phyloP scores from a whole-genome alignment of 148 eudicot species.

The Rhododendron simsii region DNA sequence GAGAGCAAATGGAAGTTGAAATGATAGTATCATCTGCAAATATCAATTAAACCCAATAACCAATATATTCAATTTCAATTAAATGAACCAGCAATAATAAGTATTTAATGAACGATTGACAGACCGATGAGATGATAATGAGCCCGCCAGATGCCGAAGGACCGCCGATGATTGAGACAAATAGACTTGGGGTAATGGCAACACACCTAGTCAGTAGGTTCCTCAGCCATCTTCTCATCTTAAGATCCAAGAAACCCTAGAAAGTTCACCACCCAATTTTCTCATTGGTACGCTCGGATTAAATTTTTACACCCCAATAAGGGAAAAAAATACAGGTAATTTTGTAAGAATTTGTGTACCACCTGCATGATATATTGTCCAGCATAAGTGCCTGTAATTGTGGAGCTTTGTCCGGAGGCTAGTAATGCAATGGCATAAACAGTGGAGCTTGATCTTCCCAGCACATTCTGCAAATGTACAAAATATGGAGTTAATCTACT shows the following conservation, averaged over 20 bases:
- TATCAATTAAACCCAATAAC: not conserved
- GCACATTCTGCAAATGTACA: constrained; percentile 43
- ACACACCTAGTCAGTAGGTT: constrained; percentile 71
- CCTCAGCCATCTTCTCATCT: constrained; percentile 77
- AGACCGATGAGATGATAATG: constrained; percentile 86
- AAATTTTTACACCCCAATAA: not conserved
- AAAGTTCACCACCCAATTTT: not conserved
- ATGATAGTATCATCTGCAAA: constrained; percentile 83
- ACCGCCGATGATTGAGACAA: constrained; percentile 77
- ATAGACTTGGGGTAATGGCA: constrained; percentile 82
- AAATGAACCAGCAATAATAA: not conserved
- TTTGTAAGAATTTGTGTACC: not conserved
- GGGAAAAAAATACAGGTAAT: not conserved
- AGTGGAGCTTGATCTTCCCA: constrained; percentile 66
- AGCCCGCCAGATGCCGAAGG: constrained; percentile 71
- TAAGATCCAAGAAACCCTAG: constrained; percentile 85
- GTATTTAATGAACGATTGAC: not conserved
- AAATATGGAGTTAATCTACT: not conserved
- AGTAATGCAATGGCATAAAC: constrained; percentile 74
- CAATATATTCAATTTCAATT: not conserved
- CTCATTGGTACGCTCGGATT: not conserved
- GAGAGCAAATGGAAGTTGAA: constrained; percentile 92
- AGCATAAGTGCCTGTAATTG: constrained; percentile 94
- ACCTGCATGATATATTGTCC: constrained; percentile 97
- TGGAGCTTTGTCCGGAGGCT: constrained; percentile 94